Percentiles rank a stretch among this genome's conserved stretches.
Evolutionary conservation across 1,139 yeast genomes (phyloP).

Genomic region (Protomyces arabidopsidicola): DNA sequence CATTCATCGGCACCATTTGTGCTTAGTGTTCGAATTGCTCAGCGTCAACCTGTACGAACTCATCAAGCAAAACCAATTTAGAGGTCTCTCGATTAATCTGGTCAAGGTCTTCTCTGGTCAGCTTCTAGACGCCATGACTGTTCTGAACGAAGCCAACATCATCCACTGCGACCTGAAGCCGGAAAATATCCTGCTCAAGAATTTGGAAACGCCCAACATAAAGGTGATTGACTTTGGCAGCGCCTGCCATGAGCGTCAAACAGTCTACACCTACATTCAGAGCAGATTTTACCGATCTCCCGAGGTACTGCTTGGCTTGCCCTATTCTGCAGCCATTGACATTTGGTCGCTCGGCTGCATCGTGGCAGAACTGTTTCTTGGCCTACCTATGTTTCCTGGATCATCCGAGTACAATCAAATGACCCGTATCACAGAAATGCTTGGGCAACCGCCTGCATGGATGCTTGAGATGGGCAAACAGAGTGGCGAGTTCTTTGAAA

Average conservation of each 20-base stretch:
- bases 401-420: slow-evolving; percentile 89
- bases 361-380: slow-evolving; percentile 85
- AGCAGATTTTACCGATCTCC: slow-evolving; percentile 95
- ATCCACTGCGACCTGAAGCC: slow-evolving; percentile 97
- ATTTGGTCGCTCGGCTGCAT: slow-evolving; percentile 99
- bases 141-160: slow-evolving; percentile 73
- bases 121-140: slow-evolving; percentile 70
- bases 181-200: slow-evolving; percentile 75
- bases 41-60: slow-evolving; percentile 87
- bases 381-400: slow-evolving; percentile 93
- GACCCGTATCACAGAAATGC: slow-evolving; percentile 71
- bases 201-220: slow-evolving; percentile 76
- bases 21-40: slow-evolving; percentile 83
- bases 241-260: slow-evolving; percentile 88
- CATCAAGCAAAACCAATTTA: slow-evolving; percentile 87
- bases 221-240: slow-evolving; percentile 96
- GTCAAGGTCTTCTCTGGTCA: slow-evolving; percentile 77
- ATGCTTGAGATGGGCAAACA: slow-evolving; percentile 95
- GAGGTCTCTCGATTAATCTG: slow-evolving; percentile 76
- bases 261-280: slow-evolving; percentile 89
- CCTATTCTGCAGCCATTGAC: slow-evolving; percentile 80
- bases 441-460: slow-evolving; percentile 86
- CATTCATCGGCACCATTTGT: slow-evolving; percentile 85
- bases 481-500: slow-evolving; percentile 63
- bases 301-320: slow-evolving; percentile 85